These are phyloP conservation scores for Sclerospora graminicola DNA, from an alignment of 352 stramenopile species.

Conservation along the genomic window DNA sequence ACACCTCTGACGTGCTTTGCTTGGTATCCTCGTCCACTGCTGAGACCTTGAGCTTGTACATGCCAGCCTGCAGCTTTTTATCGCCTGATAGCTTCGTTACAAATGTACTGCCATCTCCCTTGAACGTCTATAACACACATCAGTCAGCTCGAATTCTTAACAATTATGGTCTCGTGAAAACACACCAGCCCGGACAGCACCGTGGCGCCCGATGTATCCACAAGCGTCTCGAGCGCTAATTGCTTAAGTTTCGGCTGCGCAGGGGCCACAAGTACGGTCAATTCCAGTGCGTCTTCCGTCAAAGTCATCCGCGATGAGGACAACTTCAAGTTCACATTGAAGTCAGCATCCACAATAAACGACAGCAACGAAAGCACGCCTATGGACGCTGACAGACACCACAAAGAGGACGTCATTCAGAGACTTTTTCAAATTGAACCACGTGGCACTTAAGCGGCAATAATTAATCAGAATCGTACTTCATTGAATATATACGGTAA, in stretches of 20 bases:
- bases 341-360: constrained; percentile 15
- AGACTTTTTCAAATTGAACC: constrained; percentile 17
- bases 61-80: constrained; percentile 38
- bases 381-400: constrained; percentile 15
- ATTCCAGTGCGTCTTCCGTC: constrained; percentile 26
- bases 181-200: constrained; percentile 53
- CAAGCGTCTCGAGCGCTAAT: constrained; percentile 53
- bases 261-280: constrained; percentile 45
- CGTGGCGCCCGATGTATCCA: constrained; percentile 48
- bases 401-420: constrained; percentile 15
- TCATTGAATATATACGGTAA: not conserved
- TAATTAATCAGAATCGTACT: not conserved
- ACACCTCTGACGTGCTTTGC: constrained; percentile 40
- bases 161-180: not conserved
- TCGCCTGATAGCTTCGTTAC: constrained; percentile 28
- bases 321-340: constrained; percentile 34
- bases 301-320: constrained; percentile 38
- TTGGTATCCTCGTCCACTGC: constrained; percentile 30
- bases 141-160: not conserved
- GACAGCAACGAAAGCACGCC: constrained; percentile 20
- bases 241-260: constrained; percentile 42
- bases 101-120: constrained; percentile 53
- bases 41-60: constrained; percentile 80
- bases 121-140: constrained; percentile 31
- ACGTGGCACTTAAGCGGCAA: constrained; percentile 8